A percentile compares a stretch with the other conserved stretches of the same genome.
phyloP scores from a whole-genome alignment of 1,139 yeast genomes.

The Yamadazyma kanchanaburiensis region DNA sequence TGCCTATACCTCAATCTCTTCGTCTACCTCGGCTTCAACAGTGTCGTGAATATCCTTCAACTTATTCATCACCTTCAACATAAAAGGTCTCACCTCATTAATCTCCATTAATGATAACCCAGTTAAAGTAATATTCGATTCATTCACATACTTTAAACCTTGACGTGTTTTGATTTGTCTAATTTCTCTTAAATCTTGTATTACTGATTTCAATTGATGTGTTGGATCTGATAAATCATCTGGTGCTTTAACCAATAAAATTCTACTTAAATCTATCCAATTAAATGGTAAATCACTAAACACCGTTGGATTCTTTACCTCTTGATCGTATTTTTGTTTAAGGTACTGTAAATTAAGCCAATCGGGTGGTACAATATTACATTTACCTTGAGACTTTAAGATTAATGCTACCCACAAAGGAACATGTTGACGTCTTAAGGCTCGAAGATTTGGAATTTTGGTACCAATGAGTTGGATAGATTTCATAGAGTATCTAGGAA shows the following conservation, averaged over 20 bases:
- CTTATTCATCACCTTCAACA: slow-evolving; percentile 75
- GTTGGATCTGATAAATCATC: slow-evolving; percentile 74
- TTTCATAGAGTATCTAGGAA: slow-evolving; percentile 73
- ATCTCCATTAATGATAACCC: slow-evolving; percentile 81
- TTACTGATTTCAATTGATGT: slow-evolving; percentile 58
- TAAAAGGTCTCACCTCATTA: slow-evolving; percentile 83
- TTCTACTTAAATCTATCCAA: slow-evolving; percentile 81
- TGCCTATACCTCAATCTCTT: slow-evolving; percentile 9
- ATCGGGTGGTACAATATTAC: slow-evolving; percentile 80
- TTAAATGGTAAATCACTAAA: slow-evolving; percentile 79
- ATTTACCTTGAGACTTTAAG: slow-evolving; percentile 78
- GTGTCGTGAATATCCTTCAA: slow-evolving; percentile 53
- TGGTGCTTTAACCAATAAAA: slow-evolving; percentile 61
- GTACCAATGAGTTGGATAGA: slow-evolving; percentile 61
- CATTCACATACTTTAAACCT: slow-evolving; percentile 77
- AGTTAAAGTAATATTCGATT: slow-evolving; percentile 77
- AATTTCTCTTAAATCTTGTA: slow-evolving; percentile 84
- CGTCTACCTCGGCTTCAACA: slow-evolving; percentile 20
- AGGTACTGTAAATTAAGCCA: slow-evolving; percentile 73
- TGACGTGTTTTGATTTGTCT: slow-evolving; percentile 76
- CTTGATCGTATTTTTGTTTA: slow-evolving; percentile 63
- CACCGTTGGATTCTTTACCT: slow-evolving; percentile 50
- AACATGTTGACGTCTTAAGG: slow-evolving; percentile 67
- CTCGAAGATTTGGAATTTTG: slow-evolving; percentile 52
- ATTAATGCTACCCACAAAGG: slow-evolving; percentile 90